phyloP scores from a whole-genome alignment of 352 stramenopile genomes.

The Phytophthora sp. region DNA sequence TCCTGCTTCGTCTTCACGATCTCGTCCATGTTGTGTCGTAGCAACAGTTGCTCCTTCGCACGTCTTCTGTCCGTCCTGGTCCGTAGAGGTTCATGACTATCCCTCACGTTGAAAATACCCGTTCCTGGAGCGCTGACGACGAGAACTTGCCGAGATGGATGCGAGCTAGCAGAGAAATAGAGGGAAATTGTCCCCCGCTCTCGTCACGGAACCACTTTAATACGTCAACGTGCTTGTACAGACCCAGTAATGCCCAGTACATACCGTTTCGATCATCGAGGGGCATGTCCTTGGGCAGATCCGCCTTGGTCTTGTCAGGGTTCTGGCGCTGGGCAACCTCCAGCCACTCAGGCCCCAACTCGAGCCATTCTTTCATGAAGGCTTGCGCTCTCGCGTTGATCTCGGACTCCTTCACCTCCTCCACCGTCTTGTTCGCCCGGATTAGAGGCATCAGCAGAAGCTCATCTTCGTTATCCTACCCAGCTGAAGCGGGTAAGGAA shows the following conservation, averaged over 20 bases:
- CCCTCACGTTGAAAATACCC: not conserved
- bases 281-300: not conserved
- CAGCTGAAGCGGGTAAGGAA: not conserved
- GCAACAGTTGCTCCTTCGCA: not conserved
- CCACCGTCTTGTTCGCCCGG: not conserved
- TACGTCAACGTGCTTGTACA: conserved; percentile 13
- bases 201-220: conserved; percentile 15
- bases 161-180: not conserved
- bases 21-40: not conserved
- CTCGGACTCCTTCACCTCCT: conserved; percentile 7
- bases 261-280: not conserved
- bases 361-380: not conserved
- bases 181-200: not conserved
- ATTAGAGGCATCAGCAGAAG: conserved; percentile 2
- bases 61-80: not conserved
- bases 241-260: not conserved
- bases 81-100: not conserved
- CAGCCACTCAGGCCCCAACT: conserved; percentile 10
- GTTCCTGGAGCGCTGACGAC: not conserved
- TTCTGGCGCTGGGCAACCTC: not conserved
- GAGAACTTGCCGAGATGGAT: conserved; percentile 3
- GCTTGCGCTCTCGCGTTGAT: conserved; percentile 11
- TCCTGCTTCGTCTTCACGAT: conserved; percentile 1
- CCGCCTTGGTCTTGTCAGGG: conserved; percentile 2
- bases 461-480: conserved; percentile 14